Percentiles rank a stretch among this genome's conserved stretches.
phyloP scores from a whole-genome alignment of 805 yeast species.

The Aciculoconidium aculeatum region DNA sequence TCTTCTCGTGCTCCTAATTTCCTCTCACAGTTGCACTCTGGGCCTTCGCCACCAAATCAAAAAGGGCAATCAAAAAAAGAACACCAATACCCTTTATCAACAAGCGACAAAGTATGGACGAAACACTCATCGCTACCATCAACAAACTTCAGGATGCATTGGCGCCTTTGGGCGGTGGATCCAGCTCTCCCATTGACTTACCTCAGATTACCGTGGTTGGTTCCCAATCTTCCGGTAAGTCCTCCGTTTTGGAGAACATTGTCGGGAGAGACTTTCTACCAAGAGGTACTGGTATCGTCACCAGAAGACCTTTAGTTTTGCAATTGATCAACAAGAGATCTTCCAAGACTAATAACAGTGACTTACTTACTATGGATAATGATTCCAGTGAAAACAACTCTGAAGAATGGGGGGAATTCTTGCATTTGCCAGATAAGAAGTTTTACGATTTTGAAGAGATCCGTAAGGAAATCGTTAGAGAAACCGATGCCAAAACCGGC shows the following conservation, averaged over 20 bases:
- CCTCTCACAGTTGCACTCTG: background rate
- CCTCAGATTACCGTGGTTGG: constrained; percentile 97
- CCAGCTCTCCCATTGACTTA: constrained; percentile 78
- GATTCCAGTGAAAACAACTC: constrained; percentile 61
- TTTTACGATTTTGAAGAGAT: constrained; percentile 86
- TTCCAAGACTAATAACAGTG: constrained; percentile 17
- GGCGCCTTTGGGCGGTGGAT: constrained; percentile 62
- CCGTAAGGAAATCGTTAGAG: constrained; percentile 84
- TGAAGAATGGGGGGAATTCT: constrained; percentile 96
- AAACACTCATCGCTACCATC: constrained; percentile 69
- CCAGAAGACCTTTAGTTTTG: constrained; percentile 79
- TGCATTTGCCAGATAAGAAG: constrained; percentile 85
- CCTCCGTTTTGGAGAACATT: constrained; percentile 83
- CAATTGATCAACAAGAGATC: constrained; percentile 72
- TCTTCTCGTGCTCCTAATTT: background rate
- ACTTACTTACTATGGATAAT: constrained; percentile 36
- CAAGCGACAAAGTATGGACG: constrained; percentile 73
- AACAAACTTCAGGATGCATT: constrained; percentile 76
- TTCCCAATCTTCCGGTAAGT: constrained; percentile 84
- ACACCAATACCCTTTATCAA: too few species aligned
- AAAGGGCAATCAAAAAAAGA: too few species aligned
- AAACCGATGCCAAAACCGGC: constrained; percentile 80
- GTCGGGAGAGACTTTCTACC: constrained; percentile 91
- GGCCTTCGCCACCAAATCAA: too few species aligned
- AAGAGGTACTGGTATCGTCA: constrained; percentile 89